These are phyloP conservation scores for Scenedesmus sp. DNA, from an alignment of 163 green algal species.

Conservation along the genomic window DNA sequence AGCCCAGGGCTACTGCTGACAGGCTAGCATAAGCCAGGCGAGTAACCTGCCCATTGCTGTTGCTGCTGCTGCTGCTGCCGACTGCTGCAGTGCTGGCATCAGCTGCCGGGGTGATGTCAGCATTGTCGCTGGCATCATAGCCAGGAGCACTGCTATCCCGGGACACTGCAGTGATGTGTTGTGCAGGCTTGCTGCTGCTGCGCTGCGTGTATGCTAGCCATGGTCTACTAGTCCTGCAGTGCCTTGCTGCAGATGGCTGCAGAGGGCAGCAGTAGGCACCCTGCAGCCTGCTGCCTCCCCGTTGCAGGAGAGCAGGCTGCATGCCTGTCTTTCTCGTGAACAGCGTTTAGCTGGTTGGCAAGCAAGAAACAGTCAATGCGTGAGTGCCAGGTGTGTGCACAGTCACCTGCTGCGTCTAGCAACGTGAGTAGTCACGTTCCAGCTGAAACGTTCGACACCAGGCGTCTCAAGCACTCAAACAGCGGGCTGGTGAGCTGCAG, in stretches of 20 bases:
- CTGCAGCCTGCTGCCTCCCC: neutral
- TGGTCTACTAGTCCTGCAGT: neutral
- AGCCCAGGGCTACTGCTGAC: neutral
- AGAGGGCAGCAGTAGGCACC: neutral
- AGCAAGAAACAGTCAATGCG: neutral
- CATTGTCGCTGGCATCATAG: neutral
- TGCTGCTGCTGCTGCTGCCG: conserved; percentile 18
- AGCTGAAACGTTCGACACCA: neutral
- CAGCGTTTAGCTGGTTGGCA: neutral
- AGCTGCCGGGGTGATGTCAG: neutral
- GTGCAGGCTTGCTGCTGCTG: neutral
- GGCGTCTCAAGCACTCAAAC: neutral
- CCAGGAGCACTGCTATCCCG: neutral
- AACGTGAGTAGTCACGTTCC: neutral
- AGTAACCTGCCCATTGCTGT: neutral
- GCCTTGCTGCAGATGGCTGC: neutral
- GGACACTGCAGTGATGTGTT: neutral
- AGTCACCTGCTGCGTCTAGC: neutral
- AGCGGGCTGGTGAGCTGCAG: neutral
- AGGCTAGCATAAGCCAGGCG: neutral
- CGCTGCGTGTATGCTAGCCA: neutral
- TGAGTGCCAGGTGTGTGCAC: neutral
- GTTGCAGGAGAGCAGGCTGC: neutral
- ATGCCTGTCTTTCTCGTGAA: neutral
- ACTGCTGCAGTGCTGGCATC: neutral